Evolutionary conservation across 2,329 filamentous ascomycete genomes (phyloP).

Genomic region (Botrytis hyacinthi): DNA sequence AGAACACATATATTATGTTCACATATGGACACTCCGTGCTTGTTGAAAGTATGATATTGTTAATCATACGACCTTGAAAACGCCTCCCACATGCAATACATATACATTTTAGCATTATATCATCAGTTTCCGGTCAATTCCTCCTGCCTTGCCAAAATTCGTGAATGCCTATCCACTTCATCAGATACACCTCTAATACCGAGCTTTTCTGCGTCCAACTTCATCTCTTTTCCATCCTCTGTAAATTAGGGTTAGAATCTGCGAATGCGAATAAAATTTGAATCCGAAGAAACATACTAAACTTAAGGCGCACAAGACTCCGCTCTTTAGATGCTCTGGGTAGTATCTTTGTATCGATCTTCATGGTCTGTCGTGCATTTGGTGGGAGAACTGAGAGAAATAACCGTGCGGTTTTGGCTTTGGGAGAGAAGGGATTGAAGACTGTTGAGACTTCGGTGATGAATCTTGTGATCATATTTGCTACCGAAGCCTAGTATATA

Average conservation of each 20-base stretch:
- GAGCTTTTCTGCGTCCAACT: slow-evolving; percentile 75
- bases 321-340: slow-evolving; percentile 66
- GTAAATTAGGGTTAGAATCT: slow-evolving; percentile 31
- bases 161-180: slow-evolving; percentile 87
- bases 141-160: slow-evolving; percentile 76
- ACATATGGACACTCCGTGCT: background rate
- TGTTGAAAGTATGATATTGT: slow-evolving; percentile 8
- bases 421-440: slow-evolving; percentile 87
- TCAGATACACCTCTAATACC: slow-evolving; percentile 83
- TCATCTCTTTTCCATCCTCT: slow-evolving; percentile 94
- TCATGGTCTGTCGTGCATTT: slow-evolving; percentile 72
- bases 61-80: slow-evolving; percentile 24
- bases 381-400: slow-evolving; percentile 85
- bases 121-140: slow-evolving; percentile 58
- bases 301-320: slow-evolving; percentile 73
- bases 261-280: background rate
- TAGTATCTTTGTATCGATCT: slow-evolving; percentile 74
- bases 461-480: slow-evolving; percentile 77
- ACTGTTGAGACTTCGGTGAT: slow-evolving; percentile 79
- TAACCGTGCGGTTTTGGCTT: slow-evolving; percentile 78
- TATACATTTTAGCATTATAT: slow-evolving; percentile 20
- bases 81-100: slow-evolving; percentile 35
- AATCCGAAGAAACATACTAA: slow-evolving; percentile 59
- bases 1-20: background rate
- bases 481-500: background rate